Base-by-base conservation (phyloP, 805 yeast genomes). In the Kuraishia hungarica region DNA sequence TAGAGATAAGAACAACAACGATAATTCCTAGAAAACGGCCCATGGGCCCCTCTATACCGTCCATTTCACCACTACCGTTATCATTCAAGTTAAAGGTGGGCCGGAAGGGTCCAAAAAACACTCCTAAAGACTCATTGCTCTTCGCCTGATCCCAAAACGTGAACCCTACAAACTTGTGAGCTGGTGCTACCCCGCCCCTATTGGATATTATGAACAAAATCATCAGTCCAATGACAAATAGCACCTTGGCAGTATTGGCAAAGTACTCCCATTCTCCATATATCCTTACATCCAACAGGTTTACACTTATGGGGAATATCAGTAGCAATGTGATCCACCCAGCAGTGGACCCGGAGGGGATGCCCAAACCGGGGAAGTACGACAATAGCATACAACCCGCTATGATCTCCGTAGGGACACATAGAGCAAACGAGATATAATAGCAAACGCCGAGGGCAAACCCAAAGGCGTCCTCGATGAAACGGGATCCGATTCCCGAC, bases 401-500 rank as follows among this genome's bases (percentile, higher is more conserved):
- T n/a, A 86, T 83, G 2, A 86, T 74, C 61, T 86, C 90, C 1
- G 87, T 78, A 0, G 91, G 87, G 57, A 85, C 69, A 0, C 87
- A 86, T 53, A 83, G 69, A 5, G 86, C 76, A 62, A 82, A 84
- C 55, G 86, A 79, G 13, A 81, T 62, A 75, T 85, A 84, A 63
- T 86, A 86, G 48, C 79, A 72, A 77, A 87, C 77, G 1, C 87
- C 87, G 0, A 80, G 72, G 2, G 83, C 80, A 64, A 82, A 82
- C 2, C 86, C 86, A 62, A 81, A 79, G 0, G 86, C 80, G 59
- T 82, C 86, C 56, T 81, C 84, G 1, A 82, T 83, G 66, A 81
- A 82, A 39, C 89, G 65, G 0, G 87, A 78, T 6, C 84, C 78
- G 23, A 84, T 65, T 0, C 86, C 87, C 0, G 86, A 76, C 1